A percentile compares a stretch with the other conserved stretches of the same genome.
Evolutionary conservation across 129 eudicot genomes (phyloP).

Genomic region (sunflower (Helianthus annuus)): HanXRQr2.0-SUNRISE NC_035447.2:11535913-11536412

Average conservation of each 20-base stretch:
- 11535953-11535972: neutral
- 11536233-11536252: slow-evolving; percentile 58
- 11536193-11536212: slow-evolving; percentile 85
- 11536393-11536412: slow-evolving; percentile 19
- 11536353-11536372: slow-evolving; percentile 90
- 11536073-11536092: slow-evolving; percentile 31
- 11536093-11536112: too few species aligned
- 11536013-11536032: too few species aligned
- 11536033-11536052: too few species aligned
- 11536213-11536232: slow-evolving; percentile 91
- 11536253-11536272: slow-evolving; percentile 67
- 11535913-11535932: slow-evolving; percentile 80
- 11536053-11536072: slow-evolving; percentile 47
- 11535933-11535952: neutral
- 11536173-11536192: slow-evolving; percentile 59
- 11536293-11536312: slow-evolving; percentile 83
- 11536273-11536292: slow-evolving; percentile 94
- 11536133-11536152: too few species aligned
- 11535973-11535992: too few species aligned
- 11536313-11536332: slow-evolving; percentile 66
- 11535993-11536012: too few species aligned
- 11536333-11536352: slow-evolving; percentile 85
- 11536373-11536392: slow-evolving; percentile 35
- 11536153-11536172: neutral
- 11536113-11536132: too few species aligned